Base-by-base conservation (phyloP, 2,329 filamentous ascomycete species). In the Botrytis cinerea region DNA sequence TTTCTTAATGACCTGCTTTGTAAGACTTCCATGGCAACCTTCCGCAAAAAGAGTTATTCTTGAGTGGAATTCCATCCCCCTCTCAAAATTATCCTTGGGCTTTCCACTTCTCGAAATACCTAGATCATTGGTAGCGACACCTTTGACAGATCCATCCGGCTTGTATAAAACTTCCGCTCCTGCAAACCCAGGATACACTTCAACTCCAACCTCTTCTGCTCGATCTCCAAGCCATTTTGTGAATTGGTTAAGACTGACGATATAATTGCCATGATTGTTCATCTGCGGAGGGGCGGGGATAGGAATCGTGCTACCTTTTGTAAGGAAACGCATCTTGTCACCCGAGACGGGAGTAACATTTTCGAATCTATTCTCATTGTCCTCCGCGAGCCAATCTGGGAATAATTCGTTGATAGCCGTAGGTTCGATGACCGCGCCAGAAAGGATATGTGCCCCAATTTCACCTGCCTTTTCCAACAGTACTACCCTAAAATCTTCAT, bases 41-140 rank as follows among this genome's bases (percentile, higher is more conserved):
- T 99, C 96, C 20, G 89, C 96, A 74, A 99, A 94, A 72, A 99
- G 87, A 54, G 96, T 99, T 68, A 96, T 91, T 73, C 92, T 88
- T 10, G 96, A 95, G 80, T 97, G 94, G 82, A 99, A 99, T 84
- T 97, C 96, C 96, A 99, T 99, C 74, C 96, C 96, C 75, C 96
- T 89, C 86, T 98, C 95, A 80, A 98, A 99, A 10, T 87, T 91
- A 73, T 96, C 92, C 85, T 97, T 98, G 51, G 95, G 90, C 82
- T 92, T 92, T 57, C 95, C 95, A 79, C 92, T 88, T 72, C 94
- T 88, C 16, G 88, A 91, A 74, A 99, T 89, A 57, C 96, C 96
- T 35, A 98, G 85, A 80, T 99, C 96, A 80, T 98, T 98, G 64
- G 96, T 99, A 28, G 96, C 96, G 59, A 99, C 95, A 77, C 96